phyloP scores from a whole-genome alignment of 768 basidiomycete genomes.

The Boletus subparvulus region DNA sequence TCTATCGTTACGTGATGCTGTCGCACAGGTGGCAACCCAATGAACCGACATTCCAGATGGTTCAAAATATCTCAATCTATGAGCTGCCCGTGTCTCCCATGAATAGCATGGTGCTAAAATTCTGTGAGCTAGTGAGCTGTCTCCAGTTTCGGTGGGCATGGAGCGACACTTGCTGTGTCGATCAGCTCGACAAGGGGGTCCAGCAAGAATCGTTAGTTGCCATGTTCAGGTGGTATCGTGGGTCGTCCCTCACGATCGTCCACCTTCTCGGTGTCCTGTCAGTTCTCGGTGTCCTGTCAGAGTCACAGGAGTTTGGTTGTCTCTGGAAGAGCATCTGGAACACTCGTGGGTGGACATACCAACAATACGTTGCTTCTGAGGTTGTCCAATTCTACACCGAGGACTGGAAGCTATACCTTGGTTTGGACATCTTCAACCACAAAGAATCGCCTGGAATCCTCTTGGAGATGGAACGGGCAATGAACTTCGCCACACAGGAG shows the following conservation, averaged over 20 bases:
- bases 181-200: not conserved
- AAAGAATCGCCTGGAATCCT: slow-evolving; percentile 1
- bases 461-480: not conserved
- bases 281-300: not conserved
- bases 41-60: not conserved
- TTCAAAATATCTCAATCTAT: not conserved
- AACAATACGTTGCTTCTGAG: slow-evolving; percentile 7
- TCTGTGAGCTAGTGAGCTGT: not conserved
- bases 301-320: not conserved
- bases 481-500: not conserved
- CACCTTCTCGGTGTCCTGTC: slow-evolving; percentile 5
- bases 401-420: slow-evolving; percentile 10
- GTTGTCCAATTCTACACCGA: slow-evolving; percentile 9
- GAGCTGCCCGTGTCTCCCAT: not conserved
- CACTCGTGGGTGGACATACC: slow-evolving; percentile 11
- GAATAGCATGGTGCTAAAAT: not conserved
- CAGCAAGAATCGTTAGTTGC: slow-evolving; percentile 7
- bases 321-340: slow-evolving; percentile 6
- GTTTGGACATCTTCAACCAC: not conserved
- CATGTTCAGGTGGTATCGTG: slow-evolving; percentile 14
- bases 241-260: slow-evolving; percentile 2
- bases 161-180: slow-evolving; percentile 12
- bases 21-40: not conserved
- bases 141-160: slow-evolving; percentile 5
- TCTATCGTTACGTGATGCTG: slow-evolving; percentile 7